phyloP scores from a whole-genome alignment of 1,284 basidiomycete genomes.

The Testicularia cyperi region DNA sequence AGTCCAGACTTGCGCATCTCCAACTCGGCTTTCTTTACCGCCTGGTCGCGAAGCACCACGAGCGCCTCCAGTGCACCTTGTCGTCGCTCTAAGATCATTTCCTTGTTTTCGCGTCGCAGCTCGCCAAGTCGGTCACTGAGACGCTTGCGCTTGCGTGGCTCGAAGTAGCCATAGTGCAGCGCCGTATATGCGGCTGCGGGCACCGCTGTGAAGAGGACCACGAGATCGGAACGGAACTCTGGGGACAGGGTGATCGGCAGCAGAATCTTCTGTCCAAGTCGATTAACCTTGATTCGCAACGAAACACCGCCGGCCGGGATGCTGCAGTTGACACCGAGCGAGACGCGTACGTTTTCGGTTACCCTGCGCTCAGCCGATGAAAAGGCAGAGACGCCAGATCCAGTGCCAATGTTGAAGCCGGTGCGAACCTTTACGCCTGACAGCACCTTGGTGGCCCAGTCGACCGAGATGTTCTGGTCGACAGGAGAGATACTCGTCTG shows the following conservation, averaged over 20 bases:
- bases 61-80: conserved; percentile 67
- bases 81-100: conserved; percentile 67
- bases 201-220: conserved; percentile 64
- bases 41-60: conserved; percentile 62
- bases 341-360: conserved; percentile 58
- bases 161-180: conserved; percentile 67
- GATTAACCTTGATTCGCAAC: conserved; percentile 60
- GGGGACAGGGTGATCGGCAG: conserved; percentile 67
- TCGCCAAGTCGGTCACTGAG: conserved; percentile 62
- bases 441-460: conserved; percentile 61
- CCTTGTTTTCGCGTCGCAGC: conserved; percentile 67
- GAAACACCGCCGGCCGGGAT: conserved; percentile 54
- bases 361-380: conserved; percentile 57
- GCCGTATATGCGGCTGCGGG: conserved; percentile 66
- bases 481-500: conserved; percentile 36
- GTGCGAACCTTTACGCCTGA: conserved; percentile 63
- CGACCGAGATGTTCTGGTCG: conserved; percentile 53
- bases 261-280: conserved; percentile 66
- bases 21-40: conserved; percentile 58
- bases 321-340: conserved; percentile 56
- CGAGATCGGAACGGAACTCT: conserved; percentile 63
- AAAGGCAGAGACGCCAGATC: conserved; percentile 52
- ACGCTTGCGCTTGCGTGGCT: conserved; percentile 65
- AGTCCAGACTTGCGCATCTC: conserved; percentile 65
- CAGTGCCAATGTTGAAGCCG: conserved; percentile 58